Percentiles rank a stretch among this genome's conserved stretches.
Evolutionary conservation across 176 grass and related monocot genomes (phyloP).

Genomic region (Triticum aestivum): IWGSC_CS_RefSeq_v2.1 NC_057810.1:213308039-213308538

Average conservation of each 20-base stretch:
- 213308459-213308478: constrained; percentile 54
- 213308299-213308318: constrained; percentile 86
- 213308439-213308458: constrained; percentile 19
- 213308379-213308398: not conserved
- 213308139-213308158: constrained; percentile 28
- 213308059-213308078: constrained; percentile 95
- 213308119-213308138: constrained; percentile 71
- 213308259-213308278: not conserved
- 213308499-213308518: constrained; percentile 97
- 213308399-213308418: not conserved
- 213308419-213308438: not conserved
- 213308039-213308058: constrained; percentile 86
- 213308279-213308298: not conserved
- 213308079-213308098: constrained; percentile 99
- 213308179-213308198: not conserved
- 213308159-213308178: not conserved
- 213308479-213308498: constrained; percentile 92
- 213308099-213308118: constrained; percentile 99
- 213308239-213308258: not conserved
- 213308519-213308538: constrained; percentile 53
- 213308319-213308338: constrained; percentile 94
- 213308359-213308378: constrained; percentile 70
- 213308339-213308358: constrained; percentile 94
- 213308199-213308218: not conserved
- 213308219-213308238: constrained; percentile 6